Base-by-base conservation (phyloP, 2,329 filamentous ascomycete species). In the Xylariales sp. region DNA sequence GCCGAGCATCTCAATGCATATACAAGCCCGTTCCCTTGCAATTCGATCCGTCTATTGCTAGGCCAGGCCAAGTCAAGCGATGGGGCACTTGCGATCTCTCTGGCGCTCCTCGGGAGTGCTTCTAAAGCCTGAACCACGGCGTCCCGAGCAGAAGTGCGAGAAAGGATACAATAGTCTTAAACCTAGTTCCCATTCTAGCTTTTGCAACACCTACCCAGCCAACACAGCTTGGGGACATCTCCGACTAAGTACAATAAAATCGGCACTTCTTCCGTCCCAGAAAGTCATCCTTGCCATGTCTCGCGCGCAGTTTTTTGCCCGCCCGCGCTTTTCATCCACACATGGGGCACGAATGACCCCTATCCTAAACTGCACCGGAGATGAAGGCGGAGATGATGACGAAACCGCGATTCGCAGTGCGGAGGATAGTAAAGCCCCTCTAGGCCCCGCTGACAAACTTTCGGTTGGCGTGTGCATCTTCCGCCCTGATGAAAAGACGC, bases 281-380 rank as follows among this genome's bases (percentile, higher is more conserved):
- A 77, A 76, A 62, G 65, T 67, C 48, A 70, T 75, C 10, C 69
- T 77, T 9, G 75, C 76, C 61, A 78, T 78, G 76, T 77, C 75
- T 28, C 73, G 74, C n/a, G 69, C 70, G 28, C 70, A 75, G 64
- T 78, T 72, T 62, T 66, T 77, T n/a, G 64, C 48, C 54, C 53
- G 68, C 64, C 18, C 71, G 68, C 57, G 57, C 50, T 32, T 45
- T 62, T 50, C 36, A 28, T 30, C 18, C 46, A 41, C 53, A 67
- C 50, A 57, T 18, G 39, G 9, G 30, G 5, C 16, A 18, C 45
- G 18, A 6, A 4, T 1, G 30, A 23, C 6, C 16, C 23, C 48
- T 9, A 18, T 8, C n/a, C 30, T 28, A 5, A 18, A 53, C 28
- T 30, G 28, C 36, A 34, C n/a, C 1, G 1, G 52, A 14, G 18